A percentile compares a stretch with the other conserved stretches of the same genome.
phyloP scores from a whole-genome alignment of 2,329 filamentous ascomycete species.

The Colletotrichum sp. region DNA sequence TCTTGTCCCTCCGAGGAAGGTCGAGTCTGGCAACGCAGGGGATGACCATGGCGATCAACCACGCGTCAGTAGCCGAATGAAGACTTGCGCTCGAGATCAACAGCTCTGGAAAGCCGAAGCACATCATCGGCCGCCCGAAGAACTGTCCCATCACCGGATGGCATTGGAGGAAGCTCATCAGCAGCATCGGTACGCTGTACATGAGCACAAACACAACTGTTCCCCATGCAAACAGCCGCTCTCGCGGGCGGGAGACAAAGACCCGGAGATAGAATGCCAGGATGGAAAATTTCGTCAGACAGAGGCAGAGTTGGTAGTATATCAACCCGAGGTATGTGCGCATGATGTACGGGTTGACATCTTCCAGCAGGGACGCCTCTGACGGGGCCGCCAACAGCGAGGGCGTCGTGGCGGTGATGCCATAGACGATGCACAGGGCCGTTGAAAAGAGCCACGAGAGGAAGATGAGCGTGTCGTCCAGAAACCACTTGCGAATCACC shows the following conservation, averaged over 20 bases:
- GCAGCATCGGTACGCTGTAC: conserved; percentile 38
- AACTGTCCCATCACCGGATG: conserved; percentile 41
- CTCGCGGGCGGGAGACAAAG: conserved; percentile 34
- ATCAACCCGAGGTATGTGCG: conserved; percentile 37
- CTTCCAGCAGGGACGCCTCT: conserved; percentile 1
- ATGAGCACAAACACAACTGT: conserved; percentile 37
- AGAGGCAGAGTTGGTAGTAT: conserved; percentile 42
- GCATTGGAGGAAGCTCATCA: conserved; percentile 49
- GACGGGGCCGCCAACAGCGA: conserved; percentile 20
- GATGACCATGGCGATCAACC: conserved; percentile 48
- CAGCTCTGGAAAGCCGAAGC: conserved; percentile 45
- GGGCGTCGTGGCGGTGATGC: conserved; percentile 29
- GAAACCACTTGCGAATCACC: conserved; percentile 36
- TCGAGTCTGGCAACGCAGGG: conserved; percentile 43
- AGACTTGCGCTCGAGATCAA: conserved; percentile 48
- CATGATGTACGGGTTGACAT: conserved; percentile 30
- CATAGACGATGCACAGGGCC: conserved; percentile 34
- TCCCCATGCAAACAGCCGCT: conserved; percentile 37
- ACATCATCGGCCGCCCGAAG: conserved; percentile 37
- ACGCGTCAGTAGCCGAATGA: conserved; percentile 51
- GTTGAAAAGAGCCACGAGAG: conserved; percentile 36
- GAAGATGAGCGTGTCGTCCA: conserved; percentile 36
- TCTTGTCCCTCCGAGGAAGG: conserved; percentile 46
- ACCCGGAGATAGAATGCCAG: conserved; percentile 43
- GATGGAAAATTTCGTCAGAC: conserved; percentile 43